These are phyloP conservation scores for Cenchrus fungigraminus DNA, from an alignment of 176 grass and related monocot species.

Conservation along the genomic window DNA sequence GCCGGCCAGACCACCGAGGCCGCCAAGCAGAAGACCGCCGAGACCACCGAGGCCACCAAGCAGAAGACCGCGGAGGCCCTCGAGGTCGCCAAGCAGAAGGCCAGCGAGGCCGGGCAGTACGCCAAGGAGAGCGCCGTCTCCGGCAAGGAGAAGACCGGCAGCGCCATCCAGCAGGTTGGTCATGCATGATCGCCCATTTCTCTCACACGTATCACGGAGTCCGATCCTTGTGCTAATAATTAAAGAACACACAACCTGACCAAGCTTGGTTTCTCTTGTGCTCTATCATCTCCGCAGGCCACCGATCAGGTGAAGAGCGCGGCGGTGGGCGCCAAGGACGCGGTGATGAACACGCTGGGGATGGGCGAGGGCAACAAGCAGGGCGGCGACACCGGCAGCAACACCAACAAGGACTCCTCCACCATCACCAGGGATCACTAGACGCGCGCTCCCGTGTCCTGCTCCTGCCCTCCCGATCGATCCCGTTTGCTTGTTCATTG, in stretches of 20 bases:
- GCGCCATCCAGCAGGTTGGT: slow-evolving; percentile 63
- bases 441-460: no score
- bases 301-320: slow-evolving; percentile 60
- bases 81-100: slow-evolving; percentile 39
- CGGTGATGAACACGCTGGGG: slow-evolving; percentile 67
- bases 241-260: no score
- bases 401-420: slow-evolving; percentile 35
- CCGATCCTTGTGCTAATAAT: no score
- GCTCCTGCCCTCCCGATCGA: background rate
- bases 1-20: slow-evolving; percentile 35
- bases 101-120: slow-evolving; percentile 38
- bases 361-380: slow-evolving; percentile 42
- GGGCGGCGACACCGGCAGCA: background rate
- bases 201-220: no score
- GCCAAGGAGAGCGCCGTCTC: slow-evolving; percentile 47
- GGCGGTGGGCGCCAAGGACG: slow-evolving; percentile 64
- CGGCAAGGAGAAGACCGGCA: slow-evolving; percentile 63
- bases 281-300: slow-evolving; percentile 23
- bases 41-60: slow-evolving; percentile 33
- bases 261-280: no score
- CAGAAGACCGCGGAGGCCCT: slow-evolving; percentile 18
- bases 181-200: no score
- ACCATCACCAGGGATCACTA: slow-evolving; percentile 48
- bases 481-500: background rate
- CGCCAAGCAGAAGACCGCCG: slow-evolving; percentile 53